Evolutionary conservation across 78 protist genomes (phyloP).

Genomic region (Dictyostelium intermedium): DNA sequence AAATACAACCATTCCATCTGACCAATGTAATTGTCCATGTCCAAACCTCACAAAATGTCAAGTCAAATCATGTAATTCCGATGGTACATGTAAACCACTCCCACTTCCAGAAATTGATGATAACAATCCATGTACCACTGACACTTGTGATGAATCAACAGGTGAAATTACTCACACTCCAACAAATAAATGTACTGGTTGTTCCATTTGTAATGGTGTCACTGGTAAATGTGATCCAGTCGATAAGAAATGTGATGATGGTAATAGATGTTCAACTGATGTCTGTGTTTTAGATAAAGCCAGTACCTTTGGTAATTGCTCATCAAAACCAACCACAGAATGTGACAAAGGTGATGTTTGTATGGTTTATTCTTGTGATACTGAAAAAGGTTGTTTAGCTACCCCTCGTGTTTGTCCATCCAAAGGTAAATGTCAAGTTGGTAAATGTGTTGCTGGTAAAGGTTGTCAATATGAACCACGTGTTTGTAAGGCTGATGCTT

Average conservation of each 20-base stretch:
- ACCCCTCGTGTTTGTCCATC: conserved; percentile 6
- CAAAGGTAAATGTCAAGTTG: conserved; percentile 38
- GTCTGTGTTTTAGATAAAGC: not conserved
- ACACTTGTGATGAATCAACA: not conserved
- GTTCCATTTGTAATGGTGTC: not conserved
- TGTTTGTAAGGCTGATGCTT: not conserved
- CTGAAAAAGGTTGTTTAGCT: not conserved
- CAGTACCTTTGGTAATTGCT: not conserved
- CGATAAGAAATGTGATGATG: conserved; percentile 4
- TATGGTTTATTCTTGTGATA: conserved; percentile 9
- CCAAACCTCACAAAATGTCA: not conserved
- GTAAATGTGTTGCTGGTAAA: not conserved
- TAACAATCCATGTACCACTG: conserved; percentile 15
- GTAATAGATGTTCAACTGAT: conserved; percentile 8
- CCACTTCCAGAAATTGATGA: not conserved
- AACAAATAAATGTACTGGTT: not conserved
- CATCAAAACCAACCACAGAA: not conserved
- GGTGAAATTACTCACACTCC: not conserved
- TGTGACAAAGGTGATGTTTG: conserved; percentile 27
- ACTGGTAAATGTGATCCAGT: not conserved
- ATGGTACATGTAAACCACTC: not conserved
- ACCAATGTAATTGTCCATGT: not conserved
- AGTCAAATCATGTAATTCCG: not conserved
- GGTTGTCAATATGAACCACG: conserved; percentile 17
- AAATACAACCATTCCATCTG: not conserved